A percentile compares a stretch with the other conserved stretches of the same genome.
Evolutionary conservation across 169 alveolate genomes (phyloP).

Genomic region (Plasmodium inui): DNA sequence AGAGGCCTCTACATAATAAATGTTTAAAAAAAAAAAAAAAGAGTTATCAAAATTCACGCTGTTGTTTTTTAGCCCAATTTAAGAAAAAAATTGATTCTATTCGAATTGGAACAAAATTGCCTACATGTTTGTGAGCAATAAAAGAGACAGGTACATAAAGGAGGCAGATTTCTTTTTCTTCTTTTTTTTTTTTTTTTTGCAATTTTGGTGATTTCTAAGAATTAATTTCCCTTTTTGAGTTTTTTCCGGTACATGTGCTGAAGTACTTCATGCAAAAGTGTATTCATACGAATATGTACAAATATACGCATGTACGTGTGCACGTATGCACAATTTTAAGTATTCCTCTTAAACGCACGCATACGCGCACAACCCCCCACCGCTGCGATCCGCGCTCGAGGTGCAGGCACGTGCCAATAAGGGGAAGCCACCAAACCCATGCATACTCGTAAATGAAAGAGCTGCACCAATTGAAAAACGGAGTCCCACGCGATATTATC

Average conservation of each 20-base stretch:
- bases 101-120: not conserved
- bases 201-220: not conserved
- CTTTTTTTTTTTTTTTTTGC: not conserved
- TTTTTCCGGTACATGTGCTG: not conserved
- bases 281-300: not conserved
- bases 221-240: not conserved
- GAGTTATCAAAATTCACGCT: not conserved
- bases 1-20: not conserved
- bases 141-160: not conserved
- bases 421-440: not conserved
- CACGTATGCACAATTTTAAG: not conserved
- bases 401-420: not conserved
- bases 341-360: not conserved
- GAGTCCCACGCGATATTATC: not conserved
- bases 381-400: not conserved
- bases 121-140: not conserved
- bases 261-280: not conserved
- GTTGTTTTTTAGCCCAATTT: conserved; percentile 5
- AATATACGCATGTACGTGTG: not conserved
- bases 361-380: not conserved
- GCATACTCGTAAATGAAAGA: not conserved
- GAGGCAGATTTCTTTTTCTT: not conserved
- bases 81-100: not conserved
- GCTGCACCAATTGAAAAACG: not conserved
- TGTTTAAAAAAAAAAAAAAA: not conserved